A percentile compares a stretch with the other conserved stretches of the same genome.
Conservation (phyloP, 768 basidiomycete species). For the Glaciozyma antarctica region DNA sequence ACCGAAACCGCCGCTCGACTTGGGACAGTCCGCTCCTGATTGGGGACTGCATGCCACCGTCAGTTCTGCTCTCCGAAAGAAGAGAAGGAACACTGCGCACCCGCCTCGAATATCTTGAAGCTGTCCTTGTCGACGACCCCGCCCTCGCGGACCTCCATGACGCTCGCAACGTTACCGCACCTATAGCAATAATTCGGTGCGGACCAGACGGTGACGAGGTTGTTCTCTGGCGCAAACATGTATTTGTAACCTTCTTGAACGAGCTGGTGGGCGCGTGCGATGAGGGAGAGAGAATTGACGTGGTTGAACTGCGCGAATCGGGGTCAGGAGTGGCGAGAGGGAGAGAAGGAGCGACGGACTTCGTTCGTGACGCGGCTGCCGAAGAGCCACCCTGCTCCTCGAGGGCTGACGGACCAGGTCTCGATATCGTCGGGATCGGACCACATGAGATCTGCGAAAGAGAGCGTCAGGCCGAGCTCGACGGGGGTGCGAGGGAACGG, state of each 20-base stretch:
- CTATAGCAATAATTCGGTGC: constrained; percentile 76
- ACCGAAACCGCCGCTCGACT: background rate
- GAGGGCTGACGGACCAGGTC: constrained; percentile 92
- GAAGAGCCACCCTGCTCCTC: constrained; percentile 93
- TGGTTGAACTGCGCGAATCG: constrained; percentile 69
- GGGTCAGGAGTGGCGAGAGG: background rate
- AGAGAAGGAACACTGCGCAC: background rate
- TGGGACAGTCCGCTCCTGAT: background rate
- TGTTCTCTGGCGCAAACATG: constrained; percentile 36
- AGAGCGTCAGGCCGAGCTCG: constrained; percentile 4
- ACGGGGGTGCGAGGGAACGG: background rate
- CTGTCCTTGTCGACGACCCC: constrained; percentile 17
- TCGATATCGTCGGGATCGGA: constrained; percentile 84
- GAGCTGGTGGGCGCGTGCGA: constrained; percentile 91
- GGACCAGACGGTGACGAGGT: constrained; percentile 79
- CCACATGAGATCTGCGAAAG: constrained; percentile 80
- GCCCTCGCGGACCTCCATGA: constrained; percentile 67
- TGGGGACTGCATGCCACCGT: background rate
- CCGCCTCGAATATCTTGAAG: constrained; percentile 33
- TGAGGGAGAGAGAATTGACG: constrained; percentile 72
- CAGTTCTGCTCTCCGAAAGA: background rate
- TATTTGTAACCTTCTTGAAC: constrained; percentile 72
- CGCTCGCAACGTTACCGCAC: constrained; percentile 79
- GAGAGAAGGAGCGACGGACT: constrained; percentile 42
- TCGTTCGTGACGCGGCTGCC: constrained; percentile 76